Evolutionary conservation across 2,329 filamentous ascomycete species (phyloP), one percentile per base, ranked within the genome.

Genomic region (Pezicula carpinea): DNA sequence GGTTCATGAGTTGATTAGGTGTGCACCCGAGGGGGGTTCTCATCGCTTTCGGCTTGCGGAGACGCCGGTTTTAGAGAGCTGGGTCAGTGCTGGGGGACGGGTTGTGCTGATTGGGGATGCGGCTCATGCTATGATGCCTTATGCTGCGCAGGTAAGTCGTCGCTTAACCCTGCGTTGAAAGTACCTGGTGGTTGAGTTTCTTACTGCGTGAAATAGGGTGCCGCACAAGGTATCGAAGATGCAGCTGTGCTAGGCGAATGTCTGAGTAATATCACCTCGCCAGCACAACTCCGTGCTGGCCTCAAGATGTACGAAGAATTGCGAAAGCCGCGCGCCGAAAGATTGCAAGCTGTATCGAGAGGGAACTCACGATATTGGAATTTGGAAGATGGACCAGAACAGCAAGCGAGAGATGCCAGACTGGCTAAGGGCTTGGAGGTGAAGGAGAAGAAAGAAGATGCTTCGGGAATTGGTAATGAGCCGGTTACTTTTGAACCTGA

Each of bases 261-360:
- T 34, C 23, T 43, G 8, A 52, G 49, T 10, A 50, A 64, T 1
- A 56, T 70, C 3, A 41, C 32, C 0, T 54, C 56, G 0, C 11
- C 29, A 0, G 42, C 53, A 1, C 54, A 70, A 21, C 47, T 74
- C 1, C 40, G 49, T 0, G 47, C 54, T 6, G 64, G 66, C 0
- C 56, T 75, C 5, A n/a, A 46, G 0, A 48, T 69, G 1, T 75
- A 69, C 41, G 65, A 72, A 38, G 39, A 54, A 6, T 65, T 69
- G 11, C 62, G 66, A 5, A 65, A 62, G 35, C 41, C 57, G n/a
- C 58, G 68, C 0, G 59, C 62, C 1, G 59, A 63, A 26, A 48
- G 39, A 22, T 11, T 46, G 29, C 39, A 46, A 39, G 36, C 21
- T 11, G 34, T 29, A 5, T 46, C 44, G 10, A 29, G 26, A 29